Base-by-base conservation (phyloP, 495 filamentous ascomycete species). In the Xylaria palmicola region DNA sequence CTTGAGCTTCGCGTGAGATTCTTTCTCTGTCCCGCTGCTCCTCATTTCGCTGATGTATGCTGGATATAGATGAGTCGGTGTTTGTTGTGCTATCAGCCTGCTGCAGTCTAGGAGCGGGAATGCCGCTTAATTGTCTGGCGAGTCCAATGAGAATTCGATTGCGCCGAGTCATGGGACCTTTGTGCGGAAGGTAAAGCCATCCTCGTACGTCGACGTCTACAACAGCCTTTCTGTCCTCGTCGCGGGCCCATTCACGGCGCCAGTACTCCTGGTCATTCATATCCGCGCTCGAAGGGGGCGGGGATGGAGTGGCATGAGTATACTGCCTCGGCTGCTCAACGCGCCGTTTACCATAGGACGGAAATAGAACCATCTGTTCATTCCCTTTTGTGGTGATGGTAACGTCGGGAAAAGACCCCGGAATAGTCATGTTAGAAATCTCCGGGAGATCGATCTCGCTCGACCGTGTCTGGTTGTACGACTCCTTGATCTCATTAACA, bases 151-250 rank as follows among this genome's bases (percentile, higher is more conserved):
- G 76, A 61, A 97, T 75, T 24, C 94, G 85, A 62, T 97, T 93
- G 72, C 92, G 91, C 49, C 93, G 80, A 36, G 83, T 91, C 86
- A 96, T 87, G n/a, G 90, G 92, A 0, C 91, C 91, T 67, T 81
- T 83, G 64, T 91, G 89, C 17, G 94, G 94, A 59, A 86, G 81
- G 68, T 93, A 97, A 45, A 97, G 82, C 94, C 95, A 99, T 20
- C 94, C 94, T 55, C 93, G 83, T 15, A 98, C 89, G 72, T 99
- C 93, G 3, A 97, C 91, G 71, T 95, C 92, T 3, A 96, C 90
- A 15, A 97, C 76, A 12, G 91, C 89, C 68, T 88, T 88, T 56
- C 90, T 88, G 43, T 90, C 86, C 69, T 92, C 87, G 29, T 84
- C 75, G 57, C 81, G 79, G 17, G 88, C 81, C 88, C 88, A 93